Evolutionary conservation across 306 rosid genomes (phyloP).

Genomic region (Vigna reflexopilosa): DNA sequence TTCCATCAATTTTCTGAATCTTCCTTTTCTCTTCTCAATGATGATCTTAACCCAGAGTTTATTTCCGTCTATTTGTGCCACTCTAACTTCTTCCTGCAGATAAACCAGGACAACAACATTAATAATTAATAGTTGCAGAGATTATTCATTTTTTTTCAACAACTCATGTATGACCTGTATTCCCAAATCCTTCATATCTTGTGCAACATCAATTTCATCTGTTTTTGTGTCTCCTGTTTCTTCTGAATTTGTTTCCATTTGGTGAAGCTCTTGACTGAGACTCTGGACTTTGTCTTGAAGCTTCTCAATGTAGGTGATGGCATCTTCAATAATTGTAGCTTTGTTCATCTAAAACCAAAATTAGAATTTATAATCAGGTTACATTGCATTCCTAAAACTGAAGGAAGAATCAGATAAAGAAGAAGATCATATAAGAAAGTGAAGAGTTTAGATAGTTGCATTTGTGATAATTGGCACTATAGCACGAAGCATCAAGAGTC

Average conservation of each 20-base stretch:
- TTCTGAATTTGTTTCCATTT: conserved; percentile 49
- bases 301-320: conserved; percentile 56
- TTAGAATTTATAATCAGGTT: background rate
- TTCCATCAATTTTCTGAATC: conserved; percentile 58
- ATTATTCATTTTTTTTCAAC: background rate
- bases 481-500: conserved; percentile 61
- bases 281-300: conserved; percentile 46
- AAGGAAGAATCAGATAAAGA: background rate
- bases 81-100: conserved; percentile 56
- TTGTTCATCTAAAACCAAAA: conserved; percentile 69
- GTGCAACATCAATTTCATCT: conserved; percentile 41
- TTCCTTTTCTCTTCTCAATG: conserved; percentile 57
- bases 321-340: conserved; percentile 69
- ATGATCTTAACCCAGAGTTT: conserved; percentile 65
- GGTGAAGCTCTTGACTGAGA: conserved; percentile 58
- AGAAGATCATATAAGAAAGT: background rate
- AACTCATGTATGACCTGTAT: conserved; percentile 54
- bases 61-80: conserved; percentile 51
- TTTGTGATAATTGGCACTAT: conserved; percentile 74
- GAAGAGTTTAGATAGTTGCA: conserved; percentile 44
- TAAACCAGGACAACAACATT: background rate
- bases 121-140: background rate
- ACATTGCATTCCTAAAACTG: background rate
- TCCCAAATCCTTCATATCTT: conserved; percentile 47
- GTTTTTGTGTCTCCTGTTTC: conserved; percentile 29